Evolutionary conservation across 345 rosid species (phyloP), one percentile per base, ranked within the genome.

Genomic region (Eucalyptus cloeziana): DNA sequence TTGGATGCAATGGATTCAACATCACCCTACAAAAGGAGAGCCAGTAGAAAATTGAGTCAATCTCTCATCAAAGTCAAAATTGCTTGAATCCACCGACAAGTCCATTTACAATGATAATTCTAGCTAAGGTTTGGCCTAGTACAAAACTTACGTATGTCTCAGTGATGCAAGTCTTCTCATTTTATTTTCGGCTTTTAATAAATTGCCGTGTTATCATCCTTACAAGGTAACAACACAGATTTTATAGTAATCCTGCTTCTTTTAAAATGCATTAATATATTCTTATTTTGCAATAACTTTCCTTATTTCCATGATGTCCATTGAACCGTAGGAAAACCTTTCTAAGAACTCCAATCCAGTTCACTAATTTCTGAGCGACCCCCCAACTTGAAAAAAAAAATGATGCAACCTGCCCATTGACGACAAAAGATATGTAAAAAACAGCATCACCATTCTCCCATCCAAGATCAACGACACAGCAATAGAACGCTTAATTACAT

Each of bases 1-100:
- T 98, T 98, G 12, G 99, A 97, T 31, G 99, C 99, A 92, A 98
- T 97, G 27, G 99, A 98, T 93, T 98, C 99, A 88, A 98, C 99
- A 92, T 98, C 99, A 76, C 99, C 99, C 99, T 97, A 76, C 83
- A 76, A 40, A 76, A 40, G 83, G 45, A 21, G 83, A 44, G 27
- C 43, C 83, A 76, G 83, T 40, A 71, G 83, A 76, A 25, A 71
- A 71, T 9, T 17, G 44, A 21, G 15, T 21, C 83, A 40, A 40
- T 76, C 47, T 76, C 83, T 76, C 83, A 37, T 76, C 47, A 21
- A 76, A 76, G 83, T 76, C 47, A 40, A 76, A 76, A 76, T 76
- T 76, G 47, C 83, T 37, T 19, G 47, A 40, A 21, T 76, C 83
- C 30, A 40, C 47, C 30, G 1, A 76, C 45, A 76, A 37, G 83